phyloP scores from a whole-genome alignment of 2,329 filamentous ascomycete species.

The Colletotrichum magnum region DNA sequence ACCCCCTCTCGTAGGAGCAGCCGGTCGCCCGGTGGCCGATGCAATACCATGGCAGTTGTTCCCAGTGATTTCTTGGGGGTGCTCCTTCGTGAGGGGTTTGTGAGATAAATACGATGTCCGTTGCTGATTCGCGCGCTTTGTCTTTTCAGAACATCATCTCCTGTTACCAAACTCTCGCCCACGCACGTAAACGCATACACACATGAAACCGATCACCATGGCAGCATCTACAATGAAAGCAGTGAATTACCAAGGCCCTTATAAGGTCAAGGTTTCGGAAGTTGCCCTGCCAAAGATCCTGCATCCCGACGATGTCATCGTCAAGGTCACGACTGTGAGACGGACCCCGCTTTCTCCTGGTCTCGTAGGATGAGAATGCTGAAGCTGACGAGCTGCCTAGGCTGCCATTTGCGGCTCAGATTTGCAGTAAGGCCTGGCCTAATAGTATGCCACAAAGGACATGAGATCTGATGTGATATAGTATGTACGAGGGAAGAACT shows the following conservation, averaged over 20 bases:
- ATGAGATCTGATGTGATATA: slow-evolving; percentile 48
- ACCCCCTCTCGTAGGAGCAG: background rate
- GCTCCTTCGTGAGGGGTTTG: slow-evolving; percentile 20
- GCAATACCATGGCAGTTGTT: background rate
- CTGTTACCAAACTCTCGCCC: background rate
- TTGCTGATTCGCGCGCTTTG: background rate
- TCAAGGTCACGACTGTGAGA: slow-evolving; percentile 75
- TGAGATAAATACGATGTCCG: slow-evolving; percentile 16
- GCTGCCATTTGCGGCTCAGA: slow-evolving; percentile 69
- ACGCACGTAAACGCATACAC: background rate
- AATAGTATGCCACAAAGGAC: background rate
- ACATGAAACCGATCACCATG: slow-evolving; percentile 12
- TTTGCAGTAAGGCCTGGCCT: slow-evolving; percentile 53
- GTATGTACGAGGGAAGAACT: slow-evolving; percentile 76
- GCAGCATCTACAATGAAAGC: slow-evolving; percentile 69
- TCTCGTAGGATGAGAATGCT: background rate
- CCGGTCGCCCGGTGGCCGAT: slow-evolving; percentile 17
- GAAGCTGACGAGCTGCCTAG: slow-evolving; percentile 39
- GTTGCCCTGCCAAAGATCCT: slow-evolving; percentile 70
- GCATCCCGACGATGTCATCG: slow-evolving; percentile 75
- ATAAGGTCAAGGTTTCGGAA: slow-evolving; percentile 74
- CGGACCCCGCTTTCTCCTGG: background rate
- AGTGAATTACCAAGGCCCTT: slow-evolving; percentile 73
- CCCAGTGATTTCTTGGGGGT: slow-evolving; percentile 14
- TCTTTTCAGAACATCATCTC: too few species aligned